These are phyloP conservation scores for Cutaneotrichosporon sp. DNA, from an alignment of 1,284 basidiomycete genomes.

Conservation along the genomic window DNA sequence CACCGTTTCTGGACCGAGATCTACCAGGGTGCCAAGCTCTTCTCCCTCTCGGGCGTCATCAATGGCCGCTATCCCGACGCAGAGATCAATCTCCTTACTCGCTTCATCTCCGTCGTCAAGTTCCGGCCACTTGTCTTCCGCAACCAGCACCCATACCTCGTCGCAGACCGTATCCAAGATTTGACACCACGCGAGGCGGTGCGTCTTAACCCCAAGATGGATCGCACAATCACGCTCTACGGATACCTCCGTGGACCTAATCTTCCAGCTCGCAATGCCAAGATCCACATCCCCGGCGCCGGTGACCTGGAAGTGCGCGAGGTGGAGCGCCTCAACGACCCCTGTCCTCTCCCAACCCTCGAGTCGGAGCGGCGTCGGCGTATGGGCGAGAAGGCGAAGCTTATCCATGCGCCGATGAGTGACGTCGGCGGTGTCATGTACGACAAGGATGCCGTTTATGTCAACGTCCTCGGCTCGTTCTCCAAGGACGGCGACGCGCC, in stretches of 20 bases:
- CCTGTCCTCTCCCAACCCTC: slow-evolving; percentile 86
- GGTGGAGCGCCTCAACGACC: slow-evolving; percentile 76
- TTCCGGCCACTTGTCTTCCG: slow-evolving; percentile 96
- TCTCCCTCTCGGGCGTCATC: slow-evolving; percentile 95
- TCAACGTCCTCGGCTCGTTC: slow-evolving; percentile 94
- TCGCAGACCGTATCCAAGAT: slow-evolving; percentile 95
- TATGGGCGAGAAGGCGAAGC: slow-evolving; percentile 90
- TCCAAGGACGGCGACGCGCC: slow-evolving; percentile 57
- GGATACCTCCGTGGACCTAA: slow-evolving; percentile 93
- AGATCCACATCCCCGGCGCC: slow-evolving; percentile 89
- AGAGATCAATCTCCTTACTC: slow-evolving; percentile 90
- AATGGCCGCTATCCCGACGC: slow-evolving; percentile 97
- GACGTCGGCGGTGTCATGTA: slow-evolving; percentile 96
- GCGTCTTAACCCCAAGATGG: slow-evolving; percentile 69
- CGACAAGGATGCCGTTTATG: slow-evolving; percentile 97
- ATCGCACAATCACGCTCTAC: slow-evolving; percentile 87
- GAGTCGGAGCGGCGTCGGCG: slow-evolving; percentile 90
- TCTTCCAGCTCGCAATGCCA: slow-evolving; percentile 68
- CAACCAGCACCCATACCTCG: slow-evolving; percentile 87
- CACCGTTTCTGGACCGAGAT: slow-evolving; percentile 99
- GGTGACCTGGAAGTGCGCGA: slow-evolving; percentile 76
- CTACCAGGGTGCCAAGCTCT: slow-evolving; percentile 96
- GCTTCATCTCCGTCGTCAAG: slow-evolving; percentile 97
- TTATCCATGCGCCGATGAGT: slow-evolving; percentile 97
- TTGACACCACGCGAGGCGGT: slow-evolving; percentile 83